Base-by-base conservation (phyloP, 768 basidiomycete genomes). In the Fomitopsis pulvina region DNA sequence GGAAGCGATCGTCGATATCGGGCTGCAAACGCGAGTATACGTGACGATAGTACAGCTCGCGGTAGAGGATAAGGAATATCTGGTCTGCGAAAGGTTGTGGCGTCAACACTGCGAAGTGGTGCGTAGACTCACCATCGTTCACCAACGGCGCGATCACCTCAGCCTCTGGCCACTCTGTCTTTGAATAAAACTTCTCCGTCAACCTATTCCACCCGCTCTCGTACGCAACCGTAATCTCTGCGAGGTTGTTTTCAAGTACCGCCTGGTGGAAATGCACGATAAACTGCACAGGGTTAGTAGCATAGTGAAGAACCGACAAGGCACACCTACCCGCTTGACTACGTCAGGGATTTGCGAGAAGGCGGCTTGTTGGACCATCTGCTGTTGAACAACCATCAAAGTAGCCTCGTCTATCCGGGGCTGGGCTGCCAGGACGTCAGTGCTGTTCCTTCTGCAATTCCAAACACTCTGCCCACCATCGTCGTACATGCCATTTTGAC, bases 201-300 rank as follows among this genome's bases (percentile, higher is more conserved):
- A 94, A 83, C 54, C 88, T 85, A 69, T 93, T 95, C 94, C 94
- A 99, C 4, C 93, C 93, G 45, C 86, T 91, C 71, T 97, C 94
- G 63, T 99, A 99, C 45, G 93, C 91, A 20, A 85, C 76, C 4
- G 89, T 91, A 57, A 99, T 95, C 60, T 93, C 88, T 4, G 82
- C 73, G 2, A 96, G 78, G 68, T 97, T 95, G 65, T 94, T 92
- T 39, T 92, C 83, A 45, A 87, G 73, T 29, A 97, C 89, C 20
- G 93, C 87, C 76, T 95, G 82, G 63, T 95, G 89, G 67, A 98
- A 96, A 60, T 91, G 89, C 5, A 95, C 81, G 61, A 98, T 87
- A 72, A 97, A 98, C 89, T 95, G 53, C 18, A 43, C 40, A 46
- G 41, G 55, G 56, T 51, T 29, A 22, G 39, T 32, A 22, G 26